Base-by-base conservation (phyloP, 768 basidiomycete species). In the Dacryopinax spathularia region DNA sequence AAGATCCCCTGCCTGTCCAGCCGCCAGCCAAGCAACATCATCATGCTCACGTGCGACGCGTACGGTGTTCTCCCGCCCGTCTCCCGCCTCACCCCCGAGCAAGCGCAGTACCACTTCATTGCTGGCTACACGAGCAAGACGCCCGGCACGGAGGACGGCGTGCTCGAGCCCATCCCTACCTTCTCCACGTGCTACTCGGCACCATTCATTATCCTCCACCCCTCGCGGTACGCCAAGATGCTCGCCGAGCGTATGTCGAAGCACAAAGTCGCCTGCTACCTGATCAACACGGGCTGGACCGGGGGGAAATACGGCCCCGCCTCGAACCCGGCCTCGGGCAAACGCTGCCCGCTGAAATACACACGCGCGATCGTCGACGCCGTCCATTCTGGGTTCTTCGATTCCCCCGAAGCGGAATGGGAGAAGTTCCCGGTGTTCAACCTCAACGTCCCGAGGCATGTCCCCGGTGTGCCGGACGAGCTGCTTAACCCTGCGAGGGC, bases 161-260 rank as follows among this genome's bases (percentile, higher is more conserved):
- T 99, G 31, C 81, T 96, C 44, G 96, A 99, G 74, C 96, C 96
- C 65, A 94, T 95, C 67, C 96, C 96, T 25, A 98, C 96, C 39
- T 99, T 99, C 84, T 96, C 93, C 20, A 97, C 94, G 33, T 98
- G 96, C 77, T 99, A 97, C 83, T 89, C 88, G 69, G 92, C 94
- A 39, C 96, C 96, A n/a, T 98, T 99, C 83, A 97, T 99, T 73
- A 87, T 97, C 69, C 89, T 96, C 63, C 95, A 96, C 76, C 93
- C 93, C 44, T 84, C 89, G 34, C 88, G 93, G 66, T 99, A 99
- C 75, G 95, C 96, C 39, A 82, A 87, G 75, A 99, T 99, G 96
- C 81, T 99, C 68, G 92, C 95, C 0, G 87, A 91, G 68, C 85
- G 89, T 70, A 98, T 99, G 94, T 76, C 85, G 64, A 83, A 85